Percentiles rank a stretch among this genome's conserved stretches.
phyloP scores from a whole-genome alignment of 805 yeast species.

The Hanseniaspora valbyensis region DNA sequence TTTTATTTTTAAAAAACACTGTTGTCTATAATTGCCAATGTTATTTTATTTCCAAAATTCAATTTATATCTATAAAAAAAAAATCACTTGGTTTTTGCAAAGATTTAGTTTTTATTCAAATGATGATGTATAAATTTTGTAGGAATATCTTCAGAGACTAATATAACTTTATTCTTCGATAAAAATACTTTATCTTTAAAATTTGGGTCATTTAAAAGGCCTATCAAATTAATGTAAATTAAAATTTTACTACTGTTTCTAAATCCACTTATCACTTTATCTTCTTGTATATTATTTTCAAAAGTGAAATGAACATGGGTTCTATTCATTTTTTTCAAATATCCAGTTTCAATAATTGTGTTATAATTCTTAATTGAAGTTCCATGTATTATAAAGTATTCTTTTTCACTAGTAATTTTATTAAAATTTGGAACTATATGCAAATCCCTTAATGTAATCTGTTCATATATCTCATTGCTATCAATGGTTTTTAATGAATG shows the following conservation, averaged over 20 bases:
- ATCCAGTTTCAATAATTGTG: slow-evolving; percentile 41
- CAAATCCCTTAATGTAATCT: slow-evolving; percentile 23
- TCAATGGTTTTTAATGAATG: slow-evolving; percentile 51
- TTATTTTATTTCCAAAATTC: background rate
- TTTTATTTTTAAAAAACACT: too few species aligned
- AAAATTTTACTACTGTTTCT: slow-evolving; percentile 43
- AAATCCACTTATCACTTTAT: slow-evolving; percentile 60
- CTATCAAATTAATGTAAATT: slow-evolving; percentile 50
- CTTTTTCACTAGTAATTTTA: slow-evolving; percentile 30
- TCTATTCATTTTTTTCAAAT: slow-evolving; percentile 58
- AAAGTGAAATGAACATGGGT: slow-evolving; percentile 80
- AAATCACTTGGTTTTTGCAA: too few species aligned
- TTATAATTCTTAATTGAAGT: slow-evolving; percentile 44
- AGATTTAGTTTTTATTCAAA: too few species aligned
- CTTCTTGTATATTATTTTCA: slow-evolving; percentile 27
- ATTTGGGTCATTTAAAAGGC: slow-evolving; percentile 32
- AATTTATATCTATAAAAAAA: too few species aligned
- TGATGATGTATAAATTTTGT: slow-evolving; percentile 21
- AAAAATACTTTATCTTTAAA: slow-evolving; percentile 30
- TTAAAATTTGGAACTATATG: slow-evolving; percentile 10
- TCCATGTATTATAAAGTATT: slow-evolving; percentile 58
- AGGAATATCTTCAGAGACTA: slow-evolving; percentile 47
- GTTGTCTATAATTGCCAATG: too few species aligned
- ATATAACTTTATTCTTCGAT: slow-evolving; percentile 60
- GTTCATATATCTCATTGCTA: slow-evolving; percentile 35